A percentile compares a stretch with the other conserved stretches of the same genome.
Evolutionary conservation across 2,329 filamentous ascomycete species (phyloP).

Genomic region (Colletotrichum phormii): DNA sequence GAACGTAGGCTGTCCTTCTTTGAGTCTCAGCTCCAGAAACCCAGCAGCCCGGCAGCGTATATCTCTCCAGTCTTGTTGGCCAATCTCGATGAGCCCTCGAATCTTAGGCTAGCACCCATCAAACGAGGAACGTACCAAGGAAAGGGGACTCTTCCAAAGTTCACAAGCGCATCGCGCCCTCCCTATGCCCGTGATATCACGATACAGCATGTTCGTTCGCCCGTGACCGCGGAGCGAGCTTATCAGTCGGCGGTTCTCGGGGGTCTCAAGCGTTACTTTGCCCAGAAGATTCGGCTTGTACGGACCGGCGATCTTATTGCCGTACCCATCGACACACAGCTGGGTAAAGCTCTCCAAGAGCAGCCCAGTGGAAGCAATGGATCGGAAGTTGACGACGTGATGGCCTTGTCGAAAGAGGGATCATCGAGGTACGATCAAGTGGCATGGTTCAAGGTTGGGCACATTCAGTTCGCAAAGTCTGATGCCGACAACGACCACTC

Average conservation of each 20-base stretch:
- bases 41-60: conserved; percentile 72
- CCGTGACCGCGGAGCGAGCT: conserved; percentile 85
- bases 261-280: conserved; percentile 89
- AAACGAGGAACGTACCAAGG: conserved; percentile 62
- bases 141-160: conserved; percentile 66
- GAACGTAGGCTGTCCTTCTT: conserved; percentile 70
- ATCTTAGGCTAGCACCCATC: conserved; percentile 81
- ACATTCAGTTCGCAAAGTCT: conserved; percentile 69
- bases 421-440: conserved; percentile 66
- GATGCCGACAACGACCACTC: conserved; percentile 66
- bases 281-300: conserved; percentile 82
- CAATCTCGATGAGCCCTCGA: conserved; percentile 83
- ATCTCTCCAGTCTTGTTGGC: conserved; percentile 88
- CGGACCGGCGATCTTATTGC: conserved; percentile 90
- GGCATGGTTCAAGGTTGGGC: conserved; percentile 93
- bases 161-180: conserved; percentile 65
- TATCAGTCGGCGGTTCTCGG: conserved; percentile 89
- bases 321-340: conserved; percentile 86
- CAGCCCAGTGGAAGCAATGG: conserved; percentile 67
- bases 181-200: conserved; percentile 81
- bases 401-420: conserved; percentile 57
- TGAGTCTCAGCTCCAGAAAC: conserved; percentile 74
- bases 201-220: conserved; percentile 88
- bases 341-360: conserved; percentile 86
- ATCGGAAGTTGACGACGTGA: conserved; percentile 78